Evolutionary conservation across 148 eudicot genomes (phyloP).

Genomic region (Limonium bicolor): DNA sequence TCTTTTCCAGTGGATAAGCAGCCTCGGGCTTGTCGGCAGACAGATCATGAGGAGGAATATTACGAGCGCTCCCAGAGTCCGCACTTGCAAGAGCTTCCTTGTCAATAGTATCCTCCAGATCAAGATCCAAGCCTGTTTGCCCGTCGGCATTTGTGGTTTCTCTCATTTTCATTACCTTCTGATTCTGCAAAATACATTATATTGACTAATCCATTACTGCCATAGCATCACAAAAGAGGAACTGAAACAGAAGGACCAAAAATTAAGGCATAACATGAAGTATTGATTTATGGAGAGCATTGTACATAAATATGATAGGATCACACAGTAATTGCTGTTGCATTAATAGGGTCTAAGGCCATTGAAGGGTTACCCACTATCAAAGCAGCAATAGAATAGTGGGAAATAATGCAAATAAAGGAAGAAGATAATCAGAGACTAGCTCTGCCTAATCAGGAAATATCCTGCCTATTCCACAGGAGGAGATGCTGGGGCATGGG

Average conservation of each 20-base stretch:
- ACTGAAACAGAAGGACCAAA: too few species aligned
- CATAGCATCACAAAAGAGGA: too few species aligned
- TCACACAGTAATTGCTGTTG: too few species aligned
- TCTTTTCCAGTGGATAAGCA: conserved; percentile 79
- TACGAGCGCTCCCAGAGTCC: conserved; percentile 19
- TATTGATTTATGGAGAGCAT: too few species aligned
- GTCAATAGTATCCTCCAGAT: conserved; percentile 27
- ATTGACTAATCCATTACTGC: too few species aligned
- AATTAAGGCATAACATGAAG: too few species aligned
- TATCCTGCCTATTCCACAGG: too few species aligned
- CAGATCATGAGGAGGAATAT: conserved; percentile 59
- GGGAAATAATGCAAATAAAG: not conserved
- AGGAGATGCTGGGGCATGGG: too few species aligned
- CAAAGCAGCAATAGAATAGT: not conserved
- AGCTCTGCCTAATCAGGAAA: not conserved
- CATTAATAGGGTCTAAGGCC: too few species aligned
- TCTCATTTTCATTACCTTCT: conserved; percentile 14
- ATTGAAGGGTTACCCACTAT: too few species aligned
- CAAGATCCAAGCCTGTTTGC: conserved; percentile 16
- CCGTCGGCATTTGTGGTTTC: conserved; percentile 15
- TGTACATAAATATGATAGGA: too few species aligned
- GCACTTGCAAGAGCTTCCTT: conserved; percentile 41
- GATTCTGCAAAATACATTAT: conserved; percentile 41
- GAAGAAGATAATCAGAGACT: not conserved
- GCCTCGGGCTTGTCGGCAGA: conserved; percentile 45